These are phyloP conservation scores for Rhizophagus sp. DNA, from an alignment of 192 early-diverging fungal species.

Conservation along the genomic window DNA sequence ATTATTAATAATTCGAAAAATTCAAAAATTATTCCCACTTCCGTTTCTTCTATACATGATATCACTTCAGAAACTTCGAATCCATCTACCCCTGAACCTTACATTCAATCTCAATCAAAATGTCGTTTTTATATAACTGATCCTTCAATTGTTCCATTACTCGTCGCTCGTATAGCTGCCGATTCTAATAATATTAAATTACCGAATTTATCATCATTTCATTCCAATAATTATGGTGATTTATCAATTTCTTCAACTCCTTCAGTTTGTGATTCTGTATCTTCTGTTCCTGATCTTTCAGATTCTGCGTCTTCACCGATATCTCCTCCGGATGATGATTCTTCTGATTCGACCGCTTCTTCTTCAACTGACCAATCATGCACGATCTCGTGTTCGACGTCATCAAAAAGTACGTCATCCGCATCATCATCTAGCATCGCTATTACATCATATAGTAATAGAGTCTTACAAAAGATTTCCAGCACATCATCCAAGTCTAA, in stretches of 20 bases:
- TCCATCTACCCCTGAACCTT: background rate
- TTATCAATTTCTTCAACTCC: background rate
- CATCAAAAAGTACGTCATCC: background rate
- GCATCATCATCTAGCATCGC: background rate
- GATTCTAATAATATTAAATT: constrained; percentile 1
- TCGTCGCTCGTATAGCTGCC: background rate
- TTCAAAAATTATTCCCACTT: background rate
- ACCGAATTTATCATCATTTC: background rate
- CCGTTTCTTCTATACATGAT: background rate
- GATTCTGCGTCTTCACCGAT: background rate
- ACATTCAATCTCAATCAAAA: background rate
- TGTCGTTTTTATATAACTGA: background rate
- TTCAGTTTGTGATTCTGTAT: background rate
- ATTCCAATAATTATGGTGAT: background rate
- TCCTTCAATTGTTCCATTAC: background rate
- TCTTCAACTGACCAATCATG: background rate
- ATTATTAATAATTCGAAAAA: no score
- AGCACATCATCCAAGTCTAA: background rate
- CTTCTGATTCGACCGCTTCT: background rate
- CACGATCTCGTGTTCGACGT: background rate
- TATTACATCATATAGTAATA: background rate
- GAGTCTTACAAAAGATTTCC: background rate
- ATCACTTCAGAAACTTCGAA: background rate
- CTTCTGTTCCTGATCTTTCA: background rate
- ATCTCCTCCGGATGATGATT: background rate